These are phyloP conservation scores for Mortierella sp. DNA, from an alignment of 371 early-diverging fungal genomes.

Conservation along the genomic window DNA sequence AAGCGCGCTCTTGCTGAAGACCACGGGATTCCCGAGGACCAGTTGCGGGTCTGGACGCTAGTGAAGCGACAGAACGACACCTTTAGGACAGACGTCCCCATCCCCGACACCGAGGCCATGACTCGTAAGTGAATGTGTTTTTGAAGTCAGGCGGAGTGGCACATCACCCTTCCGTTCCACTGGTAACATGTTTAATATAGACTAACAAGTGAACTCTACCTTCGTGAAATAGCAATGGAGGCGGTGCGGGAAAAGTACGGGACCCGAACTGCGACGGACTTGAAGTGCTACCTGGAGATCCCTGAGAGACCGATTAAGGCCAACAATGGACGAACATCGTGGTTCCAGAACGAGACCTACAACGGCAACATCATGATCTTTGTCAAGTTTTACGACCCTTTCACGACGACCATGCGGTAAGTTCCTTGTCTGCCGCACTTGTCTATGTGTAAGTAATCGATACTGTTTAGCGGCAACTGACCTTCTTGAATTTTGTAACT, in stretches of 20 bases:
- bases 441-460: background rate
- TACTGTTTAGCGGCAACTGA: no score
- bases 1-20: constrained; percentile 67
- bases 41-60: constrained; percentile 89
- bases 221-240: constrained; percentile 59
- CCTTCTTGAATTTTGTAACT: no score
- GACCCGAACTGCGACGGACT: constrained; percentile 58
- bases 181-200: constrained; percentile 24
- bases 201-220: background rate
- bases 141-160: background rate
- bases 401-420: constrained; percentile 71
- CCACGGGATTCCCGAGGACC: constrained; percentile 64
- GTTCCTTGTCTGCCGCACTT: constrained; percentile 17
- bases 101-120: constrained; percentile 61
- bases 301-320: constrained; percentile 66
- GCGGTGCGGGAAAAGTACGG: constrained; percentile 58
- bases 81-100: constrained; percentile 80
- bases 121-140: constrained; percentile 58
- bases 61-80: constrained; percentile 89
- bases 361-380: constrained; percentile 74
- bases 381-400: constrained; percentile 88
- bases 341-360: constrained; percentile 50
- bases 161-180: constrained; percentile 24
- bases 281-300: constrained; percentile 73
- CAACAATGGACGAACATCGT: constrained; percentile 27